A percentile compares a stretch with the other conserved stretches of the same genome.
Conservation (phyloP, 2,329 filamentous ascomycete species). For the Stagonosporopsis vannaccii region DNA sequence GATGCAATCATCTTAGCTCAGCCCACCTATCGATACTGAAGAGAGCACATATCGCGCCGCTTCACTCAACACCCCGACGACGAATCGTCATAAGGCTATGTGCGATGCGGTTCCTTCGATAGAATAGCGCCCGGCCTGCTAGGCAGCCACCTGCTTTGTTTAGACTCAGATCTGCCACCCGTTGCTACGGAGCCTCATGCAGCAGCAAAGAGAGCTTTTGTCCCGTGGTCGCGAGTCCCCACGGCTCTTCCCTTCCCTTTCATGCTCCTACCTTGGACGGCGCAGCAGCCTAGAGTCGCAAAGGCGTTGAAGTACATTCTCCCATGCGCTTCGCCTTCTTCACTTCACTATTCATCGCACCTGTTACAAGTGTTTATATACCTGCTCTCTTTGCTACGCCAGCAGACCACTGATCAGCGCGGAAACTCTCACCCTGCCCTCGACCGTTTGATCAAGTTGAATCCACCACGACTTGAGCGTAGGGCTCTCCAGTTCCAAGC, state of each 20-base stretch:
- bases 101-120: not conserved
- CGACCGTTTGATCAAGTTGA: not conserved
- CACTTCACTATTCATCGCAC: constrained; percentile 1
- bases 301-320: not conserved
- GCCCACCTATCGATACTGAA: constrained; percentile 18
- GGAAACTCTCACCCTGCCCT: no score
- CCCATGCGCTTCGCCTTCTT: not conserved
- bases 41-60: constrained; percentile 9
- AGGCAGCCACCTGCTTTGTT: not conserved
- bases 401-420: not conserved
- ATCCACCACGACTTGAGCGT: not conserved
- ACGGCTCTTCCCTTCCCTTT: constrained; percentile 6
- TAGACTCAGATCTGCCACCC: not conserved
- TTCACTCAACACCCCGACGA: constrained; percentile 15
- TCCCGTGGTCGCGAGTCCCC: constrained; percentile 1
- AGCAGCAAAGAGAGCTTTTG: constrained; percentile 1
- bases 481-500: not conserved
- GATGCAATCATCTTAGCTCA: constrained; percentile 19
- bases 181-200: not conserved
- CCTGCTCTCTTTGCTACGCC: not conserved
- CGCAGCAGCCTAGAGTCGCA: constrained; percentile 7
- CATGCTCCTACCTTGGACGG: constrained; percentile 7
- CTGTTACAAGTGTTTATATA: not conserved
- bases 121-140: not conserved
- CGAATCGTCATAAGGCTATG: constrained; percentile 6